These are phyloP conservation scores for Penicillium sp. DNA, from an alignment of 2,329 filamentous ascomycete species.

Conservation along the genomic window DNA sequence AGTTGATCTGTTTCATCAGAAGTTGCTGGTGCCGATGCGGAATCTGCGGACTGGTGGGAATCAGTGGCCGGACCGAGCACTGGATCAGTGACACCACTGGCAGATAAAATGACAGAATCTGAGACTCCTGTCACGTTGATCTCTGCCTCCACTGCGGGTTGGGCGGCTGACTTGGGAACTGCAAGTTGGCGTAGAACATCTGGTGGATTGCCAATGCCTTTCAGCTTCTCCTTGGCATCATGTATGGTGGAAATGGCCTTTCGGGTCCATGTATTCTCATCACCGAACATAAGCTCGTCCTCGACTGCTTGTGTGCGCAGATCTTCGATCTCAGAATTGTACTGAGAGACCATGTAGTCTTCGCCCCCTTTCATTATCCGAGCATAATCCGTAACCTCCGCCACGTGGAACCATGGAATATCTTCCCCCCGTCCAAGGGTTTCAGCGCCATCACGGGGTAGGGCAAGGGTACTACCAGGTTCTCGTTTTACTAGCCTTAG, in stretches of 20 bases:
- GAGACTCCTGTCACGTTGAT: constrained; percentile 54
- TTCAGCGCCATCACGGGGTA: constrained; percentile 80
- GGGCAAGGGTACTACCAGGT: constrained; percentile 77
- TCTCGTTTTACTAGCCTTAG: constrained; percentile 80
- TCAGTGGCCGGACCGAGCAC: constrained; percentile 14
- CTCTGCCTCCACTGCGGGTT: constrained; percentile 51
- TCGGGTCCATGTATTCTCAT: constrained; percentile 89
- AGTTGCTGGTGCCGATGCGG: constrained; percentile 10
- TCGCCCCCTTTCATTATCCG: constrained; percentile 92
- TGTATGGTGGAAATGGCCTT: constrained; percentile 76
- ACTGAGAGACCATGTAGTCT: constrained; percentile 82
- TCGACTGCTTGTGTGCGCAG: constrained; percentile 77
- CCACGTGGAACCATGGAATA: constrained; percentile 92
- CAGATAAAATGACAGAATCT: constrained; percentile 37
- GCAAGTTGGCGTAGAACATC: constrained; percentile 52
- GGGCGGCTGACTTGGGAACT: constrained; percentile 49
- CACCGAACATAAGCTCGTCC: constrained; percentile 87
- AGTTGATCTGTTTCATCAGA: constrained; percentile 24
- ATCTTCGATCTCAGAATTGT: constrained; percentile 73
- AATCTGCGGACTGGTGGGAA: background rate
- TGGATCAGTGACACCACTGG: constrained; percentile 36
- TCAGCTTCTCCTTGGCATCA: constrained; percentile 73
- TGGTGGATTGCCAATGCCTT: constrained; percentile 66
- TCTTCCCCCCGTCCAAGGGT: constrained; percentile 68
- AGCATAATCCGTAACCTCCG: constrained; percentile 91